Conservation (phyloP, 1,284 basidiomycete genomes). For the Stygiomarasmius scandens region DNA sequence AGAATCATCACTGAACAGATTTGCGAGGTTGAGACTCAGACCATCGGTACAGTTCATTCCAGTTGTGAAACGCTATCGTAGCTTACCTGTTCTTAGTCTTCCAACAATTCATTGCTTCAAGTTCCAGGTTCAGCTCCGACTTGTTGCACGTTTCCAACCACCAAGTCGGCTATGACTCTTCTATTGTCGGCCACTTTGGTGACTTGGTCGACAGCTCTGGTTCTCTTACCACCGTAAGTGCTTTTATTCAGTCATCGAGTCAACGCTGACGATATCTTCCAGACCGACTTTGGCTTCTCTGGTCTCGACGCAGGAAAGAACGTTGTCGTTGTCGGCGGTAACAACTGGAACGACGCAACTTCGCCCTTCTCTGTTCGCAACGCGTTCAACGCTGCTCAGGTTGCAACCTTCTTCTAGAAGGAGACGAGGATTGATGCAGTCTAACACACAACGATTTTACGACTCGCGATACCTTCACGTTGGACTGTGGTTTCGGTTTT, state of each 20-base stretch:
- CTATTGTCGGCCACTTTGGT: conserved; percentile 21
- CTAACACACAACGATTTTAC: not conserved
- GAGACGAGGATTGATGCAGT: not conserved
- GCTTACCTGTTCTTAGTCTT: conserved; percentile 7
- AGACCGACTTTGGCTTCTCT: conserved; percentile 21
- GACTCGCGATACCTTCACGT: not conserved
- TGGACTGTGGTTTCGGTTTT: not conserved
- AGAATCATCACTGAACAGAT: conserved; percentile 39
- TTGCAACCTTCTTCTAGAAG: conserved; percentile 8
- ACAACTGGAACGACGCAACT: conserved; percentile 22
- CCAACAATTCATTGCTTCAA: conserved; percentile 14
- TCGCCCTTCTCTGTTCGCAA: conserved; percentile 19
- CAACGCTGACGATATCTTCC: not conserved
- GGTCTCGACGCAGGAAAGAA: conserved; percentile 20
- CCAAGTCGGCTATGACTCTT: conserved; percentile 26
- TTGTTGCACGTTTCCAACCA: conserved; percentile 27
- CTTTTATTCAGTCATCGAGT: not conserved
- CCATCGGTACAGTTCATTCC: conserved; percentile 18
- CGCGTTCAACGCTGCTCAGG: conserved; percentile 16
- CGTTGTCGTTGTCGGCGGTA: conserved; percentile 19
- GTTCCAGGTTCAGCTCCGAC: conserved; percentile 30
- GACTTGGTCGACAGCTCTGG: conserved; percentile 19
- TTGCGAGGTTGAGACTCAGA: conserved; percentile 37
- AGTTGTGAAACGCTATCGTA: not conserved
- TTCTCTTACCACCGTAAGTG: conserved; percentile 16